Base-by-base conservation (phyloP, 805 yeast genomes). In the Grigorovia humatica region DNA sequence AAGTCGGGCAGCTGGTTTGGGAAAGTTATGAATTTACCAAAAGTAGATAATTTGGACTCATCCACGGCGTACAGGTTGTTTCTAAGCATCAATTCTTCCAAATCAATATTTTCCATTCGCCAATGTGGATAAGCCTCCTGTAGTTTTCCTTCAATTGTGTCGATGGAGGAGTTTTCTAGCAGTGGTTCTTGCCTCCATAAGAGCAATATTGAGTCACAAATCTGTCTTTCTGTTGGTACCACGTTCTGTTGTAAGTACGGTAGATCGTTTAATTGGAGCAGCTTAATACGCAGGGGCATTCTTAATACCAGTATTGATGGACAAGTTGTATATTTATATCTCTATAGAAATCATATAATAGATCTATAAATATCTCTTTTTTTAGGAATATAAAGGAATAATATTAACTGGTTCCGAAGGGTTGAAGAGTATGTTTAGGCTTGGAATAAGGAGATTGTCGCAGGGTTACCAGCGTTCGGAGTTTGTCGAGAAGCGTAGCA, bases 151-250 rank as follows among this genome's bases (percentile, higher is more conserved):
- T 75, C 80, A 19, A 86, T 69, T 57, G 81, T 79, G 12, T 73
- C 70, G 9, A 76, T 67, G 1, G 85, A 82, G 19, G 82, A 62
- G 11, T 76, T 69, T 60, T 84, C 89, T 27, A 81, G 75, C 1
- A 74, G 66, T 1, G 87, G 82, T 57, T 84, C 88, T 49, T 74
- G 74, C 56, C 79, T 80, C 91, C 93, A 85, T 9, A 83, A 64
- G 6, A 72, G 69, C 44, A 83, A 75, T n/a, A 84, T 80, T 40
- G 75, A 77, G 50, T 78, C 80, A 35, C 82, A 78, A 11, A 83
- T 70, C 63, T 81, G 80, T 44, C 83, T 69, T 48, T 76, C 80
- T 50, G 75, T 76, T 3, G 88, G 88, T n/a, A 70, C 69, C 4
- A 70, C 48, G 30, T 55, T 56, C 11, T 50, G 47, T 40, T 55